Percentiles rank a stretch among this genome's conserved stretches.
Conservation (phyloP, 2,329 filamentous ascomycete species). For the Neonectria ditissima region DNA sequence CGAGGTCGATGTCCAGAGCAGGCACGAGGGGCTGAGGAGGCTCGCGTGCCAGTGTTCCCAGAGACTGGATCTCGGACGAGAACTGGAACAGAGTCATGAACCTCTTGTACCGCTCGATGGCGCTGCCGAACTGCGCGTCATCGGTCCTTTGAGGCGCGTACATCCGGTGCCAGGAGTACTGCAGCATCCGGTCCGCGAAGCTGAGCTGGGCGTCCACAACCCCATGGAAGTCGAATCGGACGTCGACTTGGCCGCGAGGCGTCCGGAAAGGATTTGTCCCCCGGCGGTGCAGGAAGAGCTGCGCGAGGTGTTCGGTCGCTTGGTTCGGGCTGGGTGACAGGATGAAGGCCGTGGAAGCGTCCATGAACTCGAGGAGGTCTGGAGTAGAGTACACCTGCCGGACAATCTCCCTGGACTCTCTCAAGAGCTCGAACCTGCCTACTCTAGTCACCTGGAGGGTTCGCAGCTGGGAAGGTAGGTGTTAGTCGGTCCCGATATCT, state of each 20-base stretch:
- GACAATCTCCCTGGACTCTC: conserved; percentile 12
- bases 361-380: conserved; percentile 19
- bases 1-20: conserved; percentile 34
- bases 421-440: conserved; percentile 19
- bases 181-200: conserved; percentile 22
- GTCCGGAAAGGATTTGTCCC: conserved; percentile 10
- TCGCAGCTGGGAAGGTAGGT: conserved; percentile 1
- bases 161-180: conserved; percentile 38
- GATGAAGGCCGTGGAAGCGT: conserved; percentile 19
- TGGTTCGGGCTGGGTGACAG: conserved; percentile 1
- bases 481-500: conserved; percentile 11
- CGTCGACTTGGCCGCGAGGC: neutral
- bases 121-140: conserved; percentile 13
- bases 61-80: neutral
- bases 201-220: conserved; percentile 27
- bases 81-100: conserved; percentile 31
- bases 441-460: conserved; percentile 11
- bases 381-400: conserved; percentile 6
- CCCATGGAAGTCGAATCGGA: conserved; percentile 28
- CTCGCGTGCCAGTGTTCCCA: neutral
- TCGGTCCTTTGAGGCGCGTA: neutral
- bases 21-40: conserved; percentile 1
- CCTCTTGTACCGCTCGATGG: conserved; percentile 31
- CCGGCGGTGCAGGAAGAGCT: conserved; percentile 9
- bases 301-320: conserved; percentile 9